Percentiles rank a stretch among this genome's conserved stretches.
Conservation (phyloP, 306 rosid genomes). For the Astragalus membranaceus region DNA sequence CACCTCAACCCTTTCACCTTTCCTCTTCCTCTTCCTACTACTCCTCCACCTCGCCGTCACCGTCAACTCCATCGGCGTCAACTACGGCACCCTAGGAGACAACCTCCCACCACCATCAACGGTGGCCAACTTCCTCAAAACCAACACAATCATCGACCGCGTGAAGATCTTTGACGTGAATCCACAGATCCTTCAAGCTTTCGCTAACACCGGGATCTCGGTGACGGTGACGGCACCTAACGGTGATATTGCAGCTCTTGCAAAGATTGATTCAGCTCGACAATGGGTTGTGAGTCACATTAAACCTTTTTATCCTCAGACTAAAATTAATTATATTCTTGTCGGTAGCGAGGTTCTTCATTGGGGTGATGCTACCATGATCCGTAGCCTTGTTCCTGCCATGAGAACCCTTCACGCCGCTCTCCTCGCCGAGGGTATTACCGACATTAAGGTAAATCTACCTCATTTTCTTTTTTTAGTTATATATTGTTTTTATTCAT, state of each 20-base stretch:
- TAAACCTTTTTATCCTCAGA: slow-evolving; percentile 54
- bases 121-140: slow-evolving; percentile 61
- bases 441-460: slow-evolving; percentile 49
- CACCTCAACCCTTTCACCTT: background rate
- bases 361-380: slow-evolving; percentile 42
- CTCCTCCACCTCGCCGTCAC: slow-evolving; percentile 33
- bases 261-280: slow-evolving; percentile 26
- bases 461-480: background rate
- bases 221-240: slow-evolving; percentile 71
- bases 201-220: slow-evolving; percentile 59
- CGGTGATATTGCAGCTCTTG: slow-evolving; percentile 48
- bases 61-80: slow-evolving; percentile 61
- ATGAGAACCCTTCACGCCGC: slow-evolving; percentile 63
- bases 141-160: slow-evolving; percentile 51
- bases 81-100: slow-evolving; percentile 80
- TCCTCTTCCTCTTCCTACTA: slow-evolving; percentile 26
- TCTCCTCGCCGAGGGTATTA: slow-evolving; percentile 49
- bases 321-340: slow-evolving; percentile 55
- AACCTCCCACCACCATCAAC: slow-evolving; percentile 58
- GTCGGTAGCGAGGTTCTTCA: slow-evolving; percentile 78
- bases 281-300: slow-evolving; percentile 48
- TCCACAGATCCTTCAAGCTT: slow-evolving; percentile 74
- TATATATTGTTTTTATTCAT: too few relatives aligned
- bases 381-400: slow-evolving; percentile 60
- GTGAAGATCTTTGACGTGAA: slow-evolving; percentile 73